Evolutionary conservation across 805 yeast species (phyloP).

Genomic region (Kodamaea laetipori): DNA sequence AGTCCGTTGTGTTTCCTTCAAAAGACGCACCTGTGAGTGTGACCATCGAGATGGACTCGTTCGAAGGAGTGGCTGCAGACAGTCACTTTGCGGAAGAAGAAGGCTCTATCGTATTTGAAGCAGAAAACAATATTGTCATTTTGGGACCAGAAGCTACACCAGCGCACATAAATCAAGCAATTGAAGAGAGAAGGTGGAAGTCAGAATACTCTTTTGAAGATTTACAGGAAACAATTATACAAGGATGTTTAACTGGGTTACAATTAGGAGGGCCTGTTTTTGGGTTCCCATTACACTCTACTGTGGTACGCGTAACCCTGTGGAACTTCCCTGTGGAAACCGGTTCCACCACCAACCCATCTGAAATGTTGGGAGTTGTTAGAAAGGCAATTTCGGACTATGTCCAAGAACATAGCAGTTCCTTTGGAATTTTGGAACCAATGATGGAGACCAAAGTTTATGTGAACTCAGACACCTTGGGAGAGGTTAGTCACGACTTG

Average conservation of each 20-base stretch:
- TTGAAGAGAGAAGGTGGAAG: constrained; percentile 51
- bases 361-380: constrained; percentile 48
- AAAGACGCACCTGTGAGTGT: constrained; percentile 26
- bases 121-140: constrained; percentile 51
- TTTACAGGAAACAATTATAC: constrained; percentile 53
- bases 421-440: constrained; percentile 76
- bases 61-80: constrained; percentile 40
- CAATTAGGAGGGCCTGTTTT: constrained; percentile 69
- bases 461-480: constrained; percentile 71
- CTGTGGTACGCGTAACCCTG: constrained; percentile 52
- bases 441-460: constrained; percentile 74
- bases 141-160: constrained; percentile 37
- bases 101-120: constrained; percentile 40
- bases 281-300: constrained; percentile 59
- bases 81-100: constrained; percentile 39
- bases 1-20: constrained; percentile 8
- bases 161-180: constrained; percentile 22
- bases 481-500: constrained; percentile 82
- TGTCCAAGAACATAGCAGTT: constrained; percentile 22
- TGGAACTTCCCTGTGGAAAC: constrained; percentile 58
- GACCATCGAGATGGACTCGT: constrained; percentile 34
- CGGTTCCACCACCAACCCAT: constrained; percentile 18
- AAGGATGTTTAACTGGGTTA: constrained; percentile 62
- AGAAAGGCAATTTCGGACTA: constrained; percentile 35
- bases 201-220: constrained; percentile 47